Evolutionary conservation across 2,329 filamentous ascomycete genomes (phyloP), one percentile per base, ranked within the genome.

Genomic region (Neopestalotiopsis sp.): DNA sequence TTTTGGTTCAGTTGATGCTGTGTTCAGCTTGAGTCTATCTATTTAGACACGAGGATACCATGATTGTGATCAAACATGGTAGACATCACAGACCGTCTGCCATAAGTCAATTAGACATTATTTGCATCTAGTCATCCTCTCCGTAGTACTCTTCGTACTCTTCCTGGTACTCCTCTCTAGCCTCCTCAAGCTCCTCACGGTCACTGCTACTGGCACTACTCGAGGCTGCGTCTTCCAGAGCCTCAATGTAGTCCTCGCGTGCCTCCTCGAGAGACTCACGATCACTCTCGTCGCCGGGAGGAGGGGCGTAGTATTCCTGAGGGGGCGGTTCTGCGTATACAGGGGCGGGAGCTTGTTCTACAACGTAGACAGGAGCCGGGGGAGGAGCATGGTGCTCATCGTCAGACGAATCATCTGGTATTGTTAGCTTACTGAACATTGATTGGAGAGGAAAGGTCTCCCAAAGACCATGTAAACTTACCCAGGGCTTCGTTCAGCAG

Each of bases 401-500:
- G 42, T 77, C 75, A 1, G 45, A 53, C 17, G 75, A 76, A 67
- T 80, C 78, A 40, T 79, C 76, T 70, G 9, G 14, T 6, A 5
- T 17, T 20, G 5, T 42, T 12, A 42, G 61, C n/a, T 14, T 40
- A 30, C 6, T 13, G n/a, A 20, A 9, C 9, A 2, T 9, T 40
- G 7, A 10, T 5, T 13, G n/a, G 14, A 38, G 17, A 20, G 13
- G 32, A 42, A 5, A 62, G 17, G 30, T 5, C 38, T 14, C 14
- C n/a, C 20, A 53, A 66, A 10, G 56, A 38, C 10, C 1, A 38
- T 38, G 1, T 7, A 38, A 3, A 70, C 69, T 58, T 83, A 91
- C 89, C 80, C 14, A 89, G 71, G 66, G 86, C 86, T 74, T 90
- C 82, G 13, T 84, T 85, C 68, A 91, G 77, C 45, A 89, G 75